These are phyloP conservation scores for Viola odorata DNA, from an alignment of 345 rosid genomes.

Conservation along the genomic window DNA sequence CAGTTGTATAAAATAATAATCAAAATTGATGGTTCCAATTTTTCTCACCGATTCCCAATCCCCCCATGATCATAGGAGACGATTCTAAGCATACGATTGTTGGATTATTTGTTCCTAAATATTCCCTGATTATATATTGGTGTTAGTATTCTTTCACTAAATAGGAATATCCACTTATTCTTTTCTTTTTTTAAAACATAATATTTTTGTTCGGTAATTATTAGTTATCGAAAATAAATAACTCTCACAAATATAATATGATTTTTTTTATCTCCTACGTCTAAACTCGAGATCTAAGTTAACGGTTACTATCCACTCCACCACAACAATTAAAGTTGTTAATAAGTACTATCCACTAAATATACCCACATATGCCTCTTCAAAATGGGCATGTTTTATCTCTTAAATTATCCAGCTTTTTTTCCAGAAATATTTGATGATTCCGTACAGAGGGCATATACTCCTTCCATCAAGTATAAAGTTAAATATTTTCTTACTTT, in stretches of 20 bases:
- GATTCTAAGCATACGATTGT: constrained; percentile 33
- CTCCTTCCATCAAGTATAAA: background rate
- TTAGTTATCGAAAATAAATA: too few species aligned
- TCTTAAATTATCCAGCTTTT: background rate
- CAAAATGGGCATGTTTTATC: constrained; percentile 7
- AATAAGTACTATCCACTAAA: background rate
- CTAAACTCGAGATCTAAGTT: too few species aligned
- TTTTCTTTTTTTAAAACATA: too few species aligned
- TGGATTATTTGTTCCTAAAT: background rate
- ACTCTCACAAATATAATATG: too few species aligned
- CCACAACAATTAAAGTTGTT: too few species aligned
- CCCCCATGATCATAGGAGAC: constrained; percentile 1
- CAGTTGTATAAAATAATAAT: background rate
- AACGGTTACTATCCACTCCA: too few species aligned
- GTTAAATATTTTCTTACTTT: background rate
- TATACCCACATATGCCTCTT: background rate
- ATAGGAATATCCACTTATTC: constrained; percentile 21
- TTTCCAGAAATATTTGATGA: background rate
- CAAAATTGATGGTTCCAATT: background rate
- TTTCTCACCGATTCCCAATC: constrained; percentile 13
- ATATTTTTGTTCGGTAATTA: too few species aligned
- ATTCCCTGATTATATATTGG: background rate
- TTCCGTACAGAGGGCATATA: background rate
- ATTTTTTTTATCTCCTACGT: too few species aligned
- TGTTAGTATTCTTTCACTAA: background rate